Base-by-base conservation (phyloP, 2,329 filamentous ascomycete genomes). In the Penicillium brevicompactum region DNA sequence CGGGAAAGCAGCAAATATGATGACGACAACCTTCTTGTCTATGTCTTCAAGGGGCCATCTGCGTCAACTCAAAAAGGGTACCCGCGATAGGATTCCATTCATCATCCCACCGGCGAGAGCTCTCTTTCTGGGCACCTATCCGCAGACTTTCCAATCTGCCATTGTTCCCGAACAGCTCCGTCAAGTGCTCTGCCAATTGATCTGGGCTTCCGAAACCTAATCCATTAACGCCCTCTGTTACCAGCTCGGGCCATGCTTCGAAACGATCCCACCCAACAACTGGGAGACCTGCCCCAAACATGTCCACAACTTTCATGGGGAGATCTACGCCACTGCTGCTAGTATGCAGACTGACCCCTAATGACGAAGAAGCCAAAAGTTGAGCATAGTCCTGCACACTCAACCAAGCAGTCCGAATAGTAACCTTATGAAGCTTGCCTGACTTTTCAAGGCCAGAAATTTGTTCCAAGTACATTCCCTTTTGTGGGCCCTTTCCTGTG, bases 291-390 rank as follows among this genome's bases (percentile, higher is more conserved):
- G 92, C 89, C 2, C 94, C 94, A 71, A 99, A 97, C 92, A 99
- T 97, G 71, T 99, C 94, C 13, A 99, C 92, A 1, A 99, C 92
- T 76, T 99, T 99, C 94, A 99, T 99, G 0, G 94, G 94, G 18
- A 99, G 79, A 74, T 99, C 94, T 0, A 99, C 92, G 1, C 94
- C 94, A 2, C 91, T 96, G 62, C 90, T 95, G 13, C 92, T 97
- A 61, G 86, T 96, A 76, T 99, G 94, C 24, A 99, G 79, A 53
- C 91, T 96, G 22, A 99, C 85, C 9, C 94, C 94, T 0, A 99
- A 79, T 66, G 97, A 93, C 3, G 94, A 92, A 43, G 88, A 88
- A 10, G 88, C 90, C 30, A 99, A 85, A 4, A 99, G 82, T 1
- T 80, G 81, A 1, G 94, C 93, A 70, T 99, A 99, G 72, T 96